phyloP scores from a whole-genome alignment of 2,329 filamentous ascomycete species.

The Cladobotryum mycophilum region DNA sequence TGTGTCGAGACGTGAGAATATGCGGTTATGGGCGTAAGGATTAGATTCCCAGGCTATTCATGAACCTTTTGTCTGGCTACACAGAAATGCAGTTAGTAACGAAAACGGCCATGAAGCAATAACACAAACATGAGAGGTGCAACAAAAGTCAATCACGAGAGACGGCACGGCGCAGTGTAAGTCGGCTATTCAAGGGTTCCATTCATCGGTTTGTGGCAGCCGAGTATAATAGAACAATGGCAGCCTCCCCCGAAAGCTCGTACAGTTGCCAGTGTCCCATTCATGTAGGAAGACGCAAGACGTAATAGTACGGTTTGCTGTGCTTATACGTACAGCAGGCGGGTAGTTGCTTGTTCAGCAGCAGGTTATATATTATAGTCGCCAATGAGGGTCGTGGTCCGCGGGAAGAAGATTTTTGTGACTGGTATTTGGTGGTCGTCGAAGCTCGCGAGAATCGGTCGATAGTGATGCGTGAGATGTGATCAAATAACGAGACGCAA shows the following conservation, averaged over 20 bases:
- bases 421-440: constrained; percentile 1
- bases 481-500: not conserved
- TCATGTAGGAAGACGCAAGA: constrained; percentile 3
- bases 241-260: constrained; percentile 5
- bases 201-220: constrained; percentile 14
- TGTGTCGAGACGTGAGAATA: too few species aligned
- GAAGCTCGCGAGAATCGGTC: not conserved
- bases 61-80: not conserved
- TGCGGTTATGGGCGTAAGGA: too few species aligned
- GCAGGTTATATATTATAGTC: not conserved
- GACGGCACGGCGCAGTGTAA: constrained; percentile 21
- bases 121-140: constrained; percentile 8
- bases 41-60: not conserved
- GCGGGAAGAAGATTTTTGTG: not conserved
- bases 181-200: constrained; percentile 17
- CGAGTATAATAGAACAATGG: constrained; percentile 10
- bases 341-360: constrained; percentile 1
- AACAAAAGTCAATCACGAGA: constrained; percentile 17
- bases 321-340: constrained; percentile 5
- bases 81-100: not conserved
- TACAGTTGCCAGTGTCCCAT: constrained; percentile 9
- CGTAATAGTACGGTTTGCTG: constrained; percentile 1
- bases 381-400: not conserved
- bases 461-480: not conserved
- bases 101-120: constrained; percentile 5